phyloP scores from a whole-genome alignment of 352 stramenopile genomes.

The Phytophthora vignae region DNA sequence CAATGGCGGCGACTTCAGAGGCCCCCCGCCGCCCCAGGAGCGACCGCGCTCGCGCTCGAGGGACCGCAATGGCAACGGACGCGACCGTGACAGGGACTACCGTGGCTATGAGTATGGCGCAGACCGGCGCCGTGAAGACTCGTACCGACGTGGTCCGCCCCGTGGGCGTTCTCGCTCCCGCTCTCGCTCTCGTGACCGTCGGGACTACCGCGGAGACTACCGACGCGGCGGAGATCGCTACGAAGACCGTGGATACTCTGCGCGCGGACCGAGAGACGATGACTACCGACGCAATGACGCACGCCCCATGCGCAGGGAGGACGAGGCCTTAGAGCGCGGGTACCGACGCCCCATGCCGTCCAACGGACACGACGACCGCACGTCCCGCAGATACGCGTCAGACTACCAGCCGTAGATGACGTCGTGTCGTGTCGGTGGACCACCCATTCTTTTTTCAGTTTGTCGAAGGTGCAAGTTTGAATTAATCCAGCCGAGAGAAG shows the following conservation, averaged over 20 bases:
- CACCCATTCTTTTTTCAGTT: slow-evolving; percentile 3
- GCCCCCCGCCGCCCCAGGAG: slow-evolving; percentile 18
- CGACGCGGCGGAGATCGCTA: slow-evolving; percentile 38
- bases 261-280: slow-evolving; percentile 27
- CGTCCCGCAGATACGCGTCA: slow-evolving; percentile 53
- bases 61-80: slow-evolving; percentile 21
- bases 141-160: slow-evolving; percentile 25
- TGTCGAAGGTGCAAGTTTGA: slow-evolving; percentile 15
- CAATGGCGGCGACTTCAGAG: slow-evolving; percentile 22
- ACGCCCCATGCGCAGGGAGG: slow-evolving; percentile 34
- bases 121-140: slow-evolving; percentile 30
- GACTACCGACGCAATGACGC: slow-evolving; percentile 24
- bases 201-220: slow-evolving; percentile 29
- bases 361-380: slow-evolving; percentile 67
- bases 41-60: slow-evolving; percentile 40
- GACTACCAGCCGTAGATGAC: slow-evolving; percentile 53
- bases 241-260: slow-evolving; percentile 48
- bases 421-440: neutral
- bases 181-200: slow-evolving; percentile 37
- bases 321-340: slow-evolving; percentile 43
- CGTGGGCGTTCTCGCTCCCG: slow-evolving; percentile 25
- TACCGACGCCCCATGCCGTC: slow-evolving; percentile 42
- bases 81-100: slow-evolving; percentile 12
- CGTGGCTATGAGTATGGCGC: slow-evolving; percentile 13
- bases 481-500: slow-evolving; percentile 5